Conservation (phyloP, 345 rosid genomes). For the Psidium friedrichsthalianum region DNA sequence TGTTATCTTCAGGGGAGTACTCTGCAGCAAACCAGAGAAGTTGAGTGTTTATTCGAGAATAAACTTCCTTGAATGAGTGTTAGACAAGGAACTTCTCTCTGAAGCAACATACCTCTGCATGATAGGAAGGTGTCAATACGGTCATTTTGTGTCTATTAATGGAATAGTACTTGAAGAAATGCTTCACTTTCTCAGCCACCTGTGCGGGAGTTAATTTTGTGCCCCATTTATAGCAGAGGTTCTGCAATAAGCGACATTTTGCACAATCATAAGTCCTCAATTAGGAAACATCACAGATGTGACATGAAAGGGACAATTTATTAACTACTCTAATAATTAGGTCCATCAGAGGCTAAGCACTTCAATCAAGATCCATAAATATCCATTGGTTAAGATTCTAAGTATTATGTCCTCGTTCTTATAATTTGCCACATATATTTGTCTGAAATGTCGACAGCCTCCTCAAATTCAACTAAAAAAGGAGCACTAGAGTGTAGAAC, state of each 20-base stretch:
- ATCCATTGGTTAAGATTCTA: not conserved
- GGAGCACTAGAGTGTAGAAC: not conserved
- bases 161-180: slow-evolving; percentile 91
- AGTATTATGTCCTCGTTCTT: not conserved
- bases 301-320: not conserved
- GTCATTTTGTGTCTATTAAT: slow-evolving; percentile 97
- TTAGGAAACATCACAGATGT: not conserved
- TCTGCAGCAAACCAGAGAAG: slow-evolving; percentile 27
- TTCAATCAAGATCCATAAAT: not conserved
- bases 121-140: slow-evolving; percentile 84
- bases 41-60: not conserved
- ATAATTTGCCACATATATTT: not conserved
- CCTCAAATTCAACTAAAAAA: not conserved
- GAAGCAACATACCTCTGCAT: slow-evolving; percentile 71
- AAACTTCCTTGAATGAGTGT: not conserved
- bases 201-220: slow-evolving; percentile 61
- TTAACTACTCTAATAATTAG: not conserved
- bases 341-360: not conserved
- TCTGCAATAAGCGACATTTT: slow-evolving; percentile 27
- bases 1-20: slow-evolving; percentile 89
- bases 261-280: not conserved
- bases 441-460: not conserved
- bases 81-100: slow-evolving; percentile 20
- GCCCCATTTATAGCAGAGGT: slow-evolving; percentile 93
- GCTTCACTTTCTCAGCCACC: slow-evolving; percentile 86